A percentile compares a stretch with the other conserved stretches of the same genome.
phyloP scores from a whole-genome alignment of 2,329 filamentous ascomycete genomes.

The Atkinsonella hypoxylon region DNA sequence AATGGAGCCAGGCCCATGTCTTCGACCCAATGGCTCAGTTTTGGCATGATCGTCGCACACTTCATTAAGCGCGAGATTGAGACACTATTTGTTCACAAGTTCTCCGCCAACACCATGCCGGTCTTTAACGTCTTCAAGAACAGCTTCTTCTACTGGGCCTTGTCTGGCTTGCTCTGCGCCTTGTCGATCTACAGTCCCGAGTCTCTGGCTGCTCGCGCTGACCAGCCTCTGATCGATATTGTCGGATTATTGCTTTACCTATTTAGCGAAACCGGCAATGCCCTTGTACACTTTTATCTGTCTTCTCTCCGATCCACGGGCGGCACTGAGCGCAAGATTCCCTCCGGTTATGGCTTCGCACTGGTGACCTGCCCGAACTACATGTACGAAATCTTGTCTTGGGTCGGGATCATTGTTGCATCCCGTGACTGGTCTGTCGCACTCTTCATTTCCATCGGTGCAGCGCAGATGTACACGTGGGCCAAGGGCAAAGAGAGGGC shows the following conservation, averaged over 20 bases:
- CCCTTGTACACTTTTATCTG: constrained; percentile 68
- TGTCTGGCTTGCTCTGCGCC: constrained; percentile 70
- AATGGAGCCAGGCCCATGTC: constrained; percentile 38
- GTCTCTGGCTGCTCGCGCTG: constrained; percentile 49
- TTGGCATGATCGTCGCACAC: constrained; percentile 65
- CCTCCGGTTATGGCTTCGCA: constrained; percentile 70
- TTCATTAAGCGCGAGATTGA: constrained; percentile 94
- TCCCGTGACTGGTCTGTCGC: constrained; percentile 68
- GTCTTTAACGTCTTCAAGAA: constrained; percentile 87
- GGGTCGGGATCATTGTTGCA: constrained; percentile 70
- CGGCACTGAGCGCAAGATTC: constrained; percentile 79
- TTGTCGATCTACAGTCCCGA: constrained; percentile 75
- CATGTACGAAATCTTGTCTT: constrained; percentile 81
- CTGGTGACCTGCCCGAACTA: constrained; percentile 96
- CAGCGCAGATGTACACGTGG: constrained; percentile 75
- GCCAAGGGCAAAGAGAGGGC: constrained; percentile 83
- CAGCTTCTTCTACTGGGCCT: constrained; percentile 83
- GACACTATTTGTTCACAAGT: constrained; percentile 89
- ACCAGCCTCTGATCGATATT: constrained; percentile 43
- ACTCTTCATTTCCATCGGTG: constrained; percentile 63
- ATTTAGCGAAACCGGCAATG: constrained; percentile 71
- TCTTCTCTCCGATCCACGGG: constrained; percentile 65
- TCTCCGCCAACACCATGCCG: constrained; percentile 92
- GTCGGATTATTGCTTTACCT: constrained; percentile 59
- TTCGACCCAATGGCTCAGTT: constrained; percentile 59